Conservation (phyloP, 805 yeast species). For the Tetrapisispora fleetii region DNA sequence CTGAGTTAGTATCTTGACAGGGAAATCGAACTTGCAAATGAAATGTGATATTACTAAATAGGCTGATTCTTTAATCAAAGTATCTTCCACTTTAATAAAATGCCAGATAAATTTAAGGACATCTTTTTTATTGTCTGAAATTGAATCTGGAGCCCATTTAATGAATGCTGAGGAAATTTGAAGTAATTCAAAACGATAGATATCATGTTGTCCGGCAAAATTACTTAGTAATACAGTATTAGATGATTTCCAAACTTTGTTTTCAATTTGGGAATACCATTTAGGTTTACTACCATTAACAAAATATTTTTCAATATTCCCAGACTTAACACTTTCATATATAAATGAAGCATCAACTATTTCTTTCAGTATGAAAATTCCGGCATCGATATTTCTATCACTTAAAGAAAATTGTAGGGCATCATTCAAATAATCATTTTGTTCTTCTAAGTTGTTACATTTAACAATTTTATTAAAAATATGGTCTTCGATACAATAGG, state of each 20-base stretch:
- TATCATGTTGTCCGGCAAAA: conserved; percentile 62
- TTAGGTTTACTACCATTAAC: conserved; percentile 28
- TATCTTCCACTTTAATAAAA: conserved; percentile 79
- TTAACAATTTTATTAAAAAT: conserved; percentile 48
- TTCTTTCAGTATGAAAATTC: conserved; percentile 50
- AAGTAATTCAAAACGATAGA: conserved; percentile 63
- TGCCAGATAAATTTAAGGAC: conserved; percentile 93
- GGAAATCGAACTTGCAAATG: conserved; percentile 80
- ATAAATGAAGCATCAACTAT: conserved; percentile 58
- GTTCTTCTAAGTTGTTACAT: conserved; percentile 36
- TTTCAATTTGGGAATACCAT: conserved; percentile 60
- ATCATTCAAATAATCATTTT: conserved; percentile 42
- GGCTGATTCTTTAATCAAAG: conserved; percentile 83
- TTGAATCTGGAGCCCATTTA: conserved; percentile 50
- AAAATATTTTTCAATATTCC: conserved; percentile 40
- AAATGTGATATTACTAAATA: conserved; percentile 81
- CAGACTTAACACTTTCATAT: conserved; percentile 45
- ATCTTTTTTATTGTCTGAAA: conserved; percentile 62
- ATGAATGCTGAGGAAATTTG: conserved; percentile 73
- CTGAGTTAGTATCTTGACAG: conserved; percentile 79
- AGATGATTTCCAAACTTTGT: conserved; percentile 61
- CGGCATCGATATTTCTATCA: conserved; percentile 41
- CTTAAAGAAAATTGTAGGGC: conserved; percentile 42
- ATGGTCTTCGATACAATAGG: conserved; percentile 43
- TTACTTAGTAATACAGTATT: conserved; percentile 37